phyloP scores from a whole-genome alignment of 2,329 filamentous ascomycete genomes.

The Hymenoscyphus salicellus region DNA sequence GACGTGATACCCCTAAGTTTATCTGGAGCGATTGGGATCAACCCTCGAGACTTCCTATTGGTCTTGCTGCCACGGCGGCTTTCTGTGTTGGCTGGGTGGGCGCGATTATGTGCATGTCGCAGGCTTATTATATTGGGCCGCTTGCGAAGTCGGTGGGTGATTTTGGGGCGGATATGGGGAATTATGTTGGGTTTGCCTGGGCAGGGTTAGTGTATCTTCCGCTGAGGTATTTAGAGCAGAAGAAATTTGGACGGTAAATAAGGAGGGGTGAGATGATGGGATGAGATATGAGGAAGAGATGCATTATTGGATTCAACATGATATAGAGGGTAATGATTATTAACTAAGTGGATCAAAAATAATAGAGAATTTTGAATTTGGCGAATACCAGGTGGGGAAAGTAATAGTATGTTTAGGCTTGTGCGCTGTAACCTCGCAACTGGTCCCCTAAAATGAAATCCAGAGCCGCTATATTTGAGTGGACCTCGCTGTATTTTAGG shows the following conservation, averaged over 20 bases:
- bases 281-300: background rate
- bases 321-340: background rate
- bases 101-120: slow-evolving; percentile 64
- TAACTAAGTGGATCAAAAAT: background rate
- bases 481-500: too few relatives aligned
- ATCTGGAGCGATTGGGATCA: slow-evolving; percentile 63
- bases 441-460: too few relatives aligned
- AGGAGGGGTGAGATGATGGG: background rate
- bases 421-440: too few relatives aligned
- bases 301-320: background rate
- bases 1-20: slow-evolving; percentile 42
- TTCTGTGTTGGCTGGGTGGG: slow-evolving; percentile 65
- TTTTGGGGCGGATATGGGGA: slow-evolving; percentile 35
- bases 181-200: slow-evolving; percentile 55
- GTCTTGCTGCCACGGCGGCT: slow-evolving; percentile 57
- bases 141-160: slow-evolving; percentile 55
- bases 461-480: too few relatives aligned
- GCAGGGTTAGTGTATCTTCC: slow-evolving; percentile 53
- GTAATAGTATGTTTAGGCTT: too few relatives aligned
- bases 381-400: too few relatives aligned
- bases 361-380: background rate
- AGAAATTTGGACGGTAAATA: slow-evolving; percentile 32
- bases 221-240: slow-evolving; percentile 36
- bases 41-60: slow-evolving; percentile 56
- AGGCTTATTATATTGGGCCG: slow-evolving; percentile 65